Base-by-base conservation (phyloP, 1,284 basidiomycete genomes). In the Irpex rosettiformis region DNA sequence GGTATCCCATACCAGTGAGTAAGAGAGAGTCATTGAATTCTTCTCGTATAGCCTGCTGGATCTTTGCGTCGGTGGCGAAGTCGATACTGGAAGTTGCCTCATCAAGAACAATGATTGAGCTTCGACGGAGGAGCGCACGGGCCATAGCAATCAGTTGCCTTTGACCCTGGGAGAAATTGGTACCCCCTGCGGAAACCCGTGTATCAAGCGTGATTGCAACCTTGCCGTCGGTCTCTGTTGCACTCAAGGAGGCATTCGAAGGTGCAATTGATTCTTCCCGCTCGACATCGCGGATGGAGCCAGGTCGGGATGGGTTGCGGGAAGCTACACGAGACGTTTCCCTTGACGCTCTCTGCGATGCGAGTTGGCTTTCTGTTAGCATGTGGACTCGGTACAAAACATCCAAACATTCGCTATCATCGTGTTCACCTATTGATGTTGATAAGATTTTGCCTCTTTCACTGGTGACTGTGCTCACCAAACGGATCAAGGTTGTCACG, bases 401-500 rank as follows among this genome's bases (percentile, higher is more conserved):
- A 56, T 91, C 88, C 10, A 82, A 75, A 67, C 79, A 95, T 61
- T 93, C 92, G 11, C 78, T 79, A 64, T 98, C 95, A 0, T 84
- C 83, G 66, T 95, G 88, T 65, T 96, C 92, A 52, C 79, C 85
- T 86, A 60, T 2, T 64, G n/a, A 29, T 1, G 10, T 18, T 27
- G 62, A 61, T 59, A 56, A 21, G 58, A 64, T 7, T 51, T 62
- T 40, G 62, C 58, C 4, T 21, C 4, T 10, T 8, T n/a, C 28
- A 33, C 16, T 37, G 18, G 37, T 7, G 8, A 40, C 5, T 61
- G 11, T 8, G 42, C 75, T 42, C 56, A 80, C 82, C 73, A 76
- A 94, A 95, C 0, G 93, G 94, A 75, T 97, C 94, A 3, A 96
- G 72, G 64, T 96, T 96, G 21, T 93, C 89, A 18, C 92, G 79